Evolutionary conservation across 371 early-diverging fungal genomes (phyloP), one percentile per base, ranked within the genome.

Genomic region (Circinella umbellata): DNA sequence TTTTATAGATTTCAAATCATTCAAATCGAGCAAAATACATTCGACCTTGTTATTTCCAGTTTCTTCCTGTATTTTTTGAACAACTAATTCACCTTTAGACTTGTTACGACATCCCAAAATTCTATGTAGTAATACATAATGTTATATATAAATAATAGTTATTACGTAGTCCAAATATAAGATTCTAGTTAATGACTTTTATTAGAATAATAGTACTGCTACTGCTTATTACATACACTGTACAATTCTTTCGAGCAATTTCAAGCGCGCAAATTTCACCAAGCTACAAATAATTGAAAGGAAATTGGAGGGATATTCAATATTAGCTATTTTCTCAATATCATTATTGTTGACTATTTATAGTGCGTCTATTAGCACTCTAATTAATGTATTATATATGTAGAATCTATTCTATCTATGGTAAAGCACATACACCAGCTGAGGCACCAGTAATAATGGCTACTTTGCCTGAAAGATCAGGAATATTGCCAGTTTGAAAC

Each of bases 401-500:
- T n/a, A n/a, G n/a, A 71, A 4, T 18, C 77, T 36, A 38, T 2
- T 27, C 27, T 27, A 27, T 27, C 27, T 27, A 27, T 27, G 27
- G 27, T 27, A 27, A 27, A 27, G 27, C 27, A 69, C 79, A 66
- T 76, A 75, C 82, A 67, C 94, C 94, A 11, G 83, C 76, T 69
- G 85, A 89, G 9, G 85, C 89, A 37, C 94, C 94, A n/a, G 93
- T 93, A 36, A 94, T 89, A 39, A 94, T 83, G 42, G 89, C 90
- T 59, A 84, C 66, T 76, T 91, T 91, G 54, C 88, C 89, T n/a
- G 82, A 70, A 48, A 91, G 80, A 71, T 88, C 83, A 18, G 93
- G 91, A 55, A 92, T 88, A 8, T 87, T 77, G 9, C 77, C 66
- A 5, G 76, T 61, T 55, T 76, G 84, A 39, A 67, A 39, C 27